A percentile compares a stretch with the other conserved stretches of the same genome.
These are phyloP conservation scores for Hirschfeldia incana DNA, from an alignment of 345 rosid genomes.

Conservation along the genomic window DNA sequence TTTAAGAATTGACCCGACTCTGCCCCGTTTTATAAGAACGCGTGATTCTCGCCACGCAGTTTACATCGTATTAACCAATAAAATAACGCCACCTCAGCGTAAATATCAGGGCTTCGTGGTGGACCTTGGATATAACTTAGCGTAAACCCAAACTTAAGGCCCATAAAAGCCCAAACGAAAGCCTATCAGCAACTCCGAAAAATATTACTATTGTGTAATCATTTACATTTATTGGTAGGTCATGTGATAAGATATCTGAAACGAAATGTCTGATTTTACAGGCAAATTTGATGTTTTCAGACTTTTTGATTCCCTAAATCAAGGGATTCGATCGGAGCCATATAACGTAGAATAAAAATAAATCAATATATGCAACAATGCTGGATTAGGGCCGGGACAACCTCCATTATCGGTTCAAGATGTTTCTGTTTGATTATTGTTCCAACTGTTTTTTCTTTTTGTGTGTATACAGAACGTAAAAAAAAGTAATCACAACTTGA, in stretches of 20 bases:
- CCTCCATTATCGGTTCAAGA: not conserved
- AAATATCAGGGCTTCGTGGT: not conserved
- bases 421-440: not conserved
- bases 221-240: conserved; percentile 30
- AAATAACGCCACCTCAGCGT: conserved; percentile 11
- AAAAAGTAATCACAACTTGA: not conserved
- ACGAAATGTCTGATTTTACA: conserved; percentile 30
- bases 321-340: conserved; percentile 1
- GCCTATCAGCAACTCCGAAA: not conserved
- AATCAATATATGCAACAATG: conserved; percentile 1
- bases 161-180: conserved; percentile 22
- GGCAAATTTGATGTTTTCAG: conserved; percentile 16
- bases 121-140: not conserved
- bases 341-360: not conserved
- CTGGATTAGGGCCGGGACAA: conserved; percentile 8
- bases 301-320: conserved; percentile 16
- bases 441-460: not conserved
- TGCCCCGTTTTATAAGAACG: not conserved
- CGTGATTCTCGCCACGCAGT: conserved; percentile 29
- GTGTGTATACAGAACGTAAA: not conserved
- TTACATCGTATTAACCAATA: conserved; percentile 1
- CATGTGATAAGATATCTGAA: conserved; percentile 21
- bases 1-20: conserved; percentile 13
- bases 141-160: not conserved
- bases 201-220: not conserved